These are phyloP conservation scores for Exophiala sideris DNA, from an alignment of 2,329 filamentous ascomycete genomes.

Conservation along the genomic window DNA sequence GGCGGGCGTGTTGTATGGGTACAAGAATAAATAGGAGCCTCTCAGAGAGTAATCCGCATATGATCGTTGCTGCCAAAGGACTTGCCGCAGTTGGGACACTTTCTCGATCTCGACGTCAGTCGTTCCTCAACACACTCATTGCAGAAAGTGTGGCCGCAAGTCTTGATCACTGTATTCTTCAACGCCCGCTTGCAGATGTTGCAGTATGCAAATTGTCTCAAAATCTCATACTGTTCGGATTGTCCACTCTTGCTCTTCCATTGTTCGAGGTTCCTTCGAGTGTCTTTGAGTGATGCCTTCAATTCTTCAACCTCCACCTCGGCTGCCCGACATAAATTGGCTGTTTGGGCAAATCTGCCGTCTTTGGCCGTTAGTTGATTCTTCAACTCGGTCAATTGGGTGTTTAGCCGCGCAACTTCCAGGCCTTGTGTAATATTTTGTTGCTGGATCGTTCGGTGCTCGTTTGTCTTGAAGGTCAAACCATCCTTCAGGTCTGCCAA, in stretches of 20 bases:
- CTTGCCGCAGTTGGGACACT: slow-evolving; percentile 91
- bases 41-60: slow-evolving; percentile 58
- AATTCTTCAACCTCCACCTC: slow-evolving; percentile 75
- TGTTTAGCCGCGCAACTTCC: slow-evolving; percentile 60
- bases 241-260: slow-evolving; percentile 58
- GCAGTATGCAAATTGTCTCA: slow-evolving; percentile 65
- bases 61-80: slow-evolving; percentile 88
- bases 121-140: slow-evolving; percentile 84
- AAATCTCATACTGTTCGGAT: slow-evolving; percentile 26
- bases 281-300: slow-evolving; percentile 71
- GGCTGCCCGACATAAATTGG: slow-evolving; percentile 57
- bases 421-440: slow-evolving; percentile 67
- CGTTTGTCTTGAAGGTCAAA: slow-evolving; percentile 65
- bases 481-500: slow-evolving; percentile 76
- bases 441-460: slow-evolving; percentile 73
- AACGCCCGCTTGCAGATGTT: slow-evolving; percentile 89
- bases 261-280: slow-evolving; percentile 76
- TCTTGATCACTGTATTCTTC: slow-evolving; percentile 90
- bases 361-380: slow-evolving; percentile 75
- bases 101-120: slow-evolving; percentile 82
- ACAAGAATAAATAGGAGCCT: neutral
- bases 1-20: neutral
- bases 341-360: slow-evolving; percentile 61
- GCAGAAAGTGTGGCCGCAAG: slow-evolving; percentile 94
- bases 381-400: slow-evolving; percentile 74